Percentiles rank a stretch among this genome's conserved stretches.
These are phyloP conservation scores for Comarum palustre DNA, from an alignment of 306 rosid genomes.

Conservation along the genomic window DNA sequence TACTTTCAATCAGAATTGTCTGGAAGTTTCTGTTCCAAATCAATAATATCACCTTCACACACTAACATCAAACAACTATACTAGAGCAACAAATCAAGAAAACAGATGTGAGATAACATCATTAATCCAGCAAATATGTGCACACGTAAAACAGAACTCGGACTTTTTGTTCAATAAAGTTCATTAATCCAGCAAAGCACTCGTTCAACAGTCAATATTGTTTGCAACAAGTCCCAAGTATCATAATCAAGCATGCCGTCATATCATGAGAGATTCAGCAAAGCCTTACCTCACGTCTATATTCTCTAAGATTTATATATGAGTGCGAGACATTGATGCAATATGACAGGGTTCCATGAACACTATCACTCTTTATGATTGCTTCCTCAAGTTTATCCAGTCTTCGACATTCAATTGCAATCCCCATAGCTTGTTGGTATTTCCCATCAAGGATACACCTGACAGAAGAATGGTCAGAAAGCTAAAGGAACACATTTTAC, in stretches of 20 bases:
- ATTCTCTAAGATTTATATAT: slow-evolving; percentile 88
- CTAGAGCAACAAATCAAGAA: not conserved
- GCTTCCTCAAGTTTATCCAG: slow-evolving; percentile 99
- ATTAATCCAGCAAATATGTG: not conserved
- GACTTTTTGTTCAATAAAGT: not conserved
- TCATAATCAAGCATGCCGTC: not conserved
- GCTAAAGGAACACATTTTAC: slow-evolving; percentile 1
- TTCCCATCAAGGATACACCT: slow-evolving; percentile 94
- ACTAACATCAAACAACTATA: not conserved
- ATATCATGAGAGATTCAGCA: not conserved
- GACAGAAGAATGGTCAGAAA: slow-evolving; percentile 22
- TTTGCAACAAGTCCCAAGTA: not conserved
- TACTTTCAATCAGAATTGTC: not conserved
- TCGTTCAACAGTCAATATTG: not conserved
- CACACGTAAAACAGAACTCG: not conserved
- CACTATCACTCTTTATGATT: slow-evolving; percentile 83
- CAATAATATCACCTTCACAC: not conserved
- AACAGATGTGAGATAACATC: not conserved
- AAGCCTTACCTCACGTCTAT: slow-evolving; percentile 73
- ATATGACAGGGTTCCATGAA: slow-evolving; percentile 87
- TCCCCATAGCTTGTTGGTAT: slow-evolving; percentile 98
- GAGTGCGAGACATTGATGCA: slow-evolving; percentile 87
- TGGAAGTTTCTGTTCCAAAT: not conserved
- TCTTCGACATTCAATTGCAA: slow-evolving; percentile 94
- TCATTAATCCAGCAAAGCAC: no score